Evolutionary conservation across 2,329 filamentous ascomycete species (phyloP).

Genomic region (Hymenoscyphus repandus): DNA sequence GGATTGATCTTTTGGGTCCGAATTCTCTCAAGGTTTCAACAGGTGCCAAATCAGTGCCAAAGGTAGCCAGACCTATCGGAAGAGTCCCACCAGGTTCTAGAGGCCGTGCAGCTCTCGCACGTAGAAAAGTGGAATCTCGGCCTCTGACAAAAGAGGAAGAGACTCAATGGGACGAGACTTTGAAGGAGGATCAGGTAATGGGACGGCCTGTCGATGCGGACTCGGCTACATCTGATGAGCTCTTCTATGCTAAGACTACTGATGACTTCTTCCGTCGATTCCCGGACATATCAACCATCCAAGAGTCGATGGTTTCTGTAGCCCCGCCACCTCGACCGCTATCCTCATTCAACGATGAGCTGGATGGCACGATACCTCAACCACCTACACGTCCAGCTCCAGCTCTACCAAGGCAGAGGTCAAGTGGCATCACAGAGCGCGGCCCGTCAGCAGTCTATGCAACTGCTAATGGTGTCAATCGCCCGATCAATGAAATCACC

Average conservation of each 20-base stretch:
- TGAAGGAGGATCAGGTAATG: slow-evolving; percentile 55
- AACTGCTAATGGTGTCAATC: slow-evolving; percentile 36
- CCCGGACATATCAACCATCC: slow-evolving; percentile 61
- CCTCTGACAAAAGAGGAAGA: slow-evolving; percentile 79
- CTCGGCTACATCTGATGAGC: slow-evolving; percentile 41
- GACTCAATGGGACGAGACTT: slow-evolving; percentile 70
- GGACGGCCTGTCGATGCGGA: slow-evolving; percentile 36
- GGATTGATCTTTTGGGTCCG: slow-evolving; percentile 73
- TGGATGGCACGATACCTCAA: slow-evolving; percentile 26
- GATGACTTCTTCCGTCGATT: slow-evolving; percentile 82
- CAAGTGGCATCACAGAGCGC: slow-evolving; percentile 72
- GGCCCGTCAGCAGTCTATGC: slow-evolving; percentile 19
- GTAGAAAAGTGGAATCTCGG: slow-evolving; percentile 46
- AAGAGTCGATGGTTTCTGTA: slow-evolving; percentile 53
- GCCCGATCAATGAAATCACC: slow-evolving; percentile 27
- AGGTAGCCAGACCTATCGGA: slow-evolving; percentile 43
- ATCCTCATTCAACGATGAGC: slow-evolving; percentile 24
- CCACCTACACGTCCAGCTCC: slow-evolving; percentile 43
- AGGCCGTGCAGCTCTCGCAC: slow-evolving; percentile 18
- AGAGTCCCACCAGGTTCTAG: slow-evolving; percentile 34
- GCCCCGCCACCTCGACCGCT: slow-evolving; percentile 8
- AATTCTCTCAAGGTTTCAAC: slow-evolving; percentile 45
- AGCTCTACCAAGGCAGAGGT: slow-evolving; percentile 58
- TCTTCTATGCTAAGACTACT: slow-evolving; percentile 60
- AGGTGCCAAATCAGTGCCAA: slow-evolving; percentile 33